Base-by-base conservation (phyloP, 2,329 filamentous ascomycete genomes). In the Stagonosporopsis chrysanthemi region DNA sequence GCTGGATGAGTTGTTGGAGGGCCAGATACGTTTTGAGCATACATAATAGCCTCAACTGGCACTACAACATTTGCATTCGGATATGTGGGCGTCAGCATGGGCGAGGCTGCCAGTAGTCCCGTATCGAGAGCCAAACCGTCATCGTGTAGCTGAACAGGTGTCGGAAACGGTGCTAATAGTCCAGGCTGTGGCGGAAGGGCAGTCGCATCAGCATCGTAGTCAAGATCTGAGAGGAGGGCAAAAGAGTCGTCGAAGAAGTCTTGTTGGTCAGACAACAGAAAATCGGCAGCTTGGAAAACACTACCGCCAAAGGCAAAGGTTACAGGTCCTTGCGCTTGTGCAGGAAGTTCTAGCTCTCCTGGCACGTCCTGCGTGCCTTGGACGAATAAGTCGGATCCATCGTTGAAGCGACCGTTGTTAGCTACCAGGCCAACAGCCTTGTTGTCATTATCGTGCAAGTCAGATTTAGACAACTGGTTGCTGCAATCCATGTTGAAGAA, bases 321-420 rank as follows among this genome's bases (percentile, higher is more conserved):
- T 9, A 19, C 7, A 33, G 31, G 6, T 4, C 14, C 31, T 15
- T 33, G 14, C 3, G 14, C 1, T 4, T n/a, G 31, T n/a, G 31
- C 12, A 4, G 12, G 15, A 15, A 15, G 4, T 15, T n/a, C 31
- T 5, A 14, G 12, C 19, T n/a, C n/a, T 2, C 17, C 22, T 33
- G 33, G 11, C 31, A 6, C 3, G n/a, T 17, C 33, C 11, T 11
- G 4, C 8, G 4, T 15, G 2, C 17, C 9, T 14, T 33, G 12
- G n/a, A 4, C 14, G 15, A 43, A 52, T 5, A 56, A 17, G 22
- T 47, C 48, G 4, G 38, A 29, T 19, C 48, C 54, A 7, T 48
- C 31, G 23, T 41, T 17, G 41, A 56, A 47, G 2, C 45, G 50
- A 19, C 42, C 42, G 15, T 28, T 46, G 36, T 52, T 23, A 11